Evolutionary conservation across 352 stramenopile species (phyloP).

Genomic region (Pythium myriotylum): DNA sequence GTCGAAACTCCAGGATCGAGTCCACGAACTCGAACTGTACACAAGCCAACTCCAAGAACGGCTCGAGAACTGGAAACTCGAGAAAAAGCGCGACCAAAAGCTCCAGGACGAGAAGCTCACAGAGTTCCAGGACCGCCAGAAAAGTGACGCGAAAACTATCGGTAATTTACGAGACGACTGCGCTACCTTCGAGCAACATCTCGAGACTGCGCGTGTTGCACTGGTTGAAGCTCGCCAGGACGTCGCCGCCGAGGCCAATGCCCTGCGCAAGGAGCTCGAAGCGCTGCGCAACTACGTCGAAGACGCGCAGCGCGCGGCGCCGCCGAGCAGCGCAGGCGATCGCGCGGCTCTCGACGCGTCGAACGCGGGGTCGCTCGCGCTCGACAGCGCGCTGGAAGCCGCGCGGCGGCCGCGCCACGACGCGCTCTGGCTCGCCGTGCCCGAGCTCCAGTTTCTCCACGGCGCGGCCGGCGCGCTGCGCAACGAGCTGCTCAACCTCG

Average conservation of each 20-base stretch:
- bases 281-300: constrained; percentile 52
- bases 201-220: constrained; percentile 25
- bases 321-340: background rate
- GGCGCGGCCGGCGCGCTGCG: constrained; percentile 46
- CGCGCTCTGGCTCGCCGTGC: constrained; percentile 27
- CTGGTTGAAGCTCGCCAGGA: constrained; percentile 30
- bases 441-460: constrained; percentile 57
- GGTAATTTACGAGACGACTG: constrained; percentile 39
- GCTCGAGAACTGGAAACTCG: constrained; percentile 49
- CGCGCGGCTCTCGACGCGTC: background rate
- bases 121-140: constrained; percentile 45
- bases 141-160: constrained; percentile 44
- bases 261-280: constrained; percentile 46
- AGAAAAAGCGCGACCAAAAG: constrained; percentile 41
- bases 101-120: constrained; percentile 32
- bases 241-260: constrained; percentile 33
- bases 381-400: background rate
- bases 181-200: constrained; percentile 32
- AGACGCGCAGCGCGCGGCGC: constrained; percentile 24
- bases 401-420: constrained; percentile 12
- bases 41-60: constrained; percentile 41
- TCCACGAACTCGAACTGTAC: constrained; percentile 41
- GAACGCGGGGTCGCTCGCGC: constrained; percentile 6
- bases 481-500: constrained; percentile 50
- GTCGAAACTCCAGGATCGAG: constrained; percentile 35